These are phyloP conservation scores for Micromonas pusilla DNA, from an alignment of 139 green algal species.

Conservation along the genomic window DNA sequence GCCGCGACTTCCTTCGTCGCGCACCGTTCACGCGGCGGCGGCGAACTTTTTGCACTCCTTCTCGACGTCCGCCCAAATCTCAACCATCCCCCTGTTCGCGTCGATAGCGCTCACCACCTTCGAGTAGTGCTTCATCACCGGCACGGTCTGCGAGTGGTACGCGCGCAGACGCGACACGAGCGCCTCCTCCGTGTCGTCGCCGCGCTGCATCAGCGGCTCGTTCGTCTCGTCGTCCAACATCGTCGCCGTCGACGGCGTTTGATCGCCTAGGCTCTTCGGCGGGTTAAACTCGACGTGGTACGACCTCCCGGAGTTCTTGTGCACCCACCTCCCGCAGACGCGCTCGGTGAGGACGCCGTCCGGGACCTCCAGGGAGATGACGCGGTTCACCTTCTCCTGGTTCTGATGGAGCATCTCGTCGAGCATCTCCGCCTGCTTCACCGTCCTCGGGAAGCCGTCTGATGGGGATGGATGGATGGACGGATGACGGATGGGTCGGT, in stretches of 20 bases:
- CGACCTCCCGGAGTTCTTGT: conserved; percentile 71
- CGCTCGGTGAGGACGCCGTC: conserved; percentile 65
- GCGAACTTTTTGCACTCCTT: not conserved
- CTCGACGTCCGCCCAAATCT: not conserved
- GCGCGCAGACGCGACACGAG: conserved; percentile 71
- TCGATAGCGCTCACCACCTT: not conserved
- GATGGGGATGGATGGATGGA: no score
- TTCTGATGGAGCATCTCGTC: conserved; percentile 76
- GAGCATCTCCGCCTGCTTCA: conserved; percentile 57
- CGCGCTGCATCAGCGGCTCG: conserved; percentile 80
- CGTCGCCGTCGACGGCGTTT: not conserved
- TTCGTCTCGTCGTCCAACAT: conserved; percentile 59
- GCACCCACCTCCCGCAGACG: conserved; percentile 73
- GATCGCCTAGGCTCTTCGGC: conserved; percentile 46
- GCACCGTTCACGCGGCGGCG: no score
- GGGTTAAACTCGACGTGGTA: conserved; percentile 89
- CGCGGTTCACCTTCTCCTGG: conserved; percentile 34
- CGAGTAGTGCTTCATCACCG: conserved; percentile 21
- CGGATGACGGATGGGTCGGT: no score
- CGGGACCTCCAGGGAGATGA: conserved; percentile 81
- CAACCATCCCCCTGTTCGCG: not conserved
- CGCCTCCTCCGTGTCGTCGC: conserved; percentile 92
- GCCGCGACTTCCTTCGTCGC: no score
- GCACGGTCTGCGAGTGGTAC: conserved; percentile 77
- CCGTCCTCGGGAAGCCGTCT: conserved; percentile 84